These are phyloP conservation scores for Dioscorea cayenensis DNA, from an alignment of 116 monocot species.

Conservation along the genomic window DNA sequence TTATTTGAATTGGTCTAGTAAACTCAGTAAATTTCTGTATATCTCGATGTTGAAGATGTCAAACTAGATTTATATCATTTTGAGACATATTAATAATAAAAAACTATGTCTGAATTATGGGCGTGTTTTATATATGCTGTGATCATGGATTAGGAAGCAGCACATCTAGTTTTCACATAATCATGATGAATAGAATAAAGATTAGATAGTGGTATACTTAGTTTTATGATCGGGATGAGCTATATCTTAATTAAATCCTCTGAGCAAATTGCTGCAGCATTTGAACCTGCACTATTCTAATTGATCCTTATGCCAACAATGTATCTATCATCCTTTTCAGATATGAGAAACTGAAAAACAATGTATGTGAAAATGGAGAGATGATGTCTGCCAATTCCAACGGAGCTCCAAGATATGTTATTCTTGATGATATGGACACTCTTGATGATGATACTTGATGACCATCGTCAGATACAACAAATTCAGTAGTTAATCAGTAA, in stretches of 20 bases:
- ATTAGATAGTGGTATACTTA: background rate
- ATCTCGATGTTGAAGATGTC: too few relatives aligned
- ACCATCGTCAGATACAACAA: background rate
- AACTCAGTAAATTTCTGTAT: too few relatives aligned
- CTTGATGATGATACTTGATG: constrained; percentile 36
- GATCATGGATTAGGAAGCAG: too few relatives aligned
- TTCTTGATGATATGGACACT: constrained; percentile 63
- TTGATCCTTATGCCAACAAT: background rate
- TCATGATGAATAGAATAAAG: too few relatives aligned
- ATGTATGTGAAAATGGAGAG: constrained; percentile 33
- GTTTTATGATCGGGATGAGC: background rate
- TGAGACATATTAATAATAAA: too few relatives aligned
- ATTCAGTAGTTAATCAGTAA: constrained; percentile 10
- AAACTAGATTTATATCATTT: too few relatives aligned
- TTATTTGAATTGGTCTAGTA: too few relatives aligned
- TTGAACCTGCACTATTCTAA: background rate
- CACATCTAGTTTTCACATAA: background rate
- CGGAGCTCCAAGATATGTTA: constrained; percentile 61
- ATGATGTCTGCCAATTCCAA: constrained; percentile 14
- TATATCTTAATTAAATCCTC: background rate
- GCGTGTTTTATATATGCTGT: too few relatives aligned
- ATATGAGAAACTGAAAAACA: constrained; percentile 60
- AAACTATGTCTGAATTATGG: too few relatives aligned
- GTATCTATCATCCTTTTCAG: constrained; percentile 22
- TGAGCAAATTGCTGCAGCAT: background rate